Conservation (phyloP, 176 grass and related monocot genomes). For the Bonia amplexicaulis region DNA sequence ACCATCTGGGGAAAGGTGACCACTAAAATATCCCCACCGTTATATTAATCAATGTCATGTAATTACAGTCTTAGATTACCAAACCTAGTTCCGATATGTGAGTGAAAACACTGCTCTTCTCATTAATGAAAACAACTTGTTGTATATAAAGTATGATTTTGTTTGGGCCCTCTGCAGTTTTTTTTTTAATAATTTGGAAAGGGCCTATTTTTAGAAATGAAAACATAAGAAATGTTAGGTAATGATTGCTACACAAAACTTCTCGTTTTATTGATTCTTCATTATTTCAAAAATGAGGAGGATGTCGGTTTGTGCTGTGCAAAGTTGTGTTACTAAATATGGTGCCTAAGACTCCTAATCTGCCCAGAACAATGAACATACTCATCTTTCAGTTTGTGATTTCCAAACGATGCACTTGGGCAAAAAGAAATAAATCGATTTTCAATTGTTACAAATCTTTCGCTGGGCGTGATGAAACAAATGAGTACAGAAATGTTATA, state of each 20-base stretch:
- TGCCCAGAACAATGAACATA: not conserved
- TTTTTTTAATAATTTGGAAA: not conserved
- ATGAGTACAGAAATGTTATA: not conserved
- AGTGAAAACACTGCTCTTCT: not conserved
- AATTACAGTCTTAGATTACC: not conserved
- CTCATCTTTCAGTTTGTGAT: not conserved
- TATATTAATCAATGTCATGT: not conserved
- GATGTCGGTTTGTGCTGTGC: not conserved
- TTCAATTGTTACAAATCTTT: not conserved
- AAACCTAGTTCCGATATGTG: not conserved
- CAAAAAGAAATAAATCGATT: not conserved
- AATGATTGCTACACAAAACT: not conserved
- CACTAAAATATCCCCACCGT: slow-evolving; percentile 28
- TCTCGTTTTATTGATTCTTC: not conserved
- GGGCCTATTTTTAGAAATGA: not conserved
- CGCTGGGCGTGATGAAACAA: not conserved
- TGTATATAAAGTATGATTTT: not conserved
- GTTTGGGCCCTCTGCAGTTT: not conserved
- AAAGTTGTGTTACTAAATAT: not conserved
- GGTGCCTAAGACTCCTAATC: not conserved
- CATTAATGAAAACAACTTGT: not conserved
- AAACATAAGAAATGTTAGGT: not conserved
- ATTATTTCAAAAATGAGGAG: not conserved
- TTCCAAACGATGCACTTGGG: not conserved
- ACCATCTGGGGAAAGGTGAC: slow-evolving; percentile 49